These are phyloP conservation scores for Diaporthe vexans DNA, from an alignment of 2,329 filamentous ascomycete genomes.

Conservation along the genomic window DNA sequence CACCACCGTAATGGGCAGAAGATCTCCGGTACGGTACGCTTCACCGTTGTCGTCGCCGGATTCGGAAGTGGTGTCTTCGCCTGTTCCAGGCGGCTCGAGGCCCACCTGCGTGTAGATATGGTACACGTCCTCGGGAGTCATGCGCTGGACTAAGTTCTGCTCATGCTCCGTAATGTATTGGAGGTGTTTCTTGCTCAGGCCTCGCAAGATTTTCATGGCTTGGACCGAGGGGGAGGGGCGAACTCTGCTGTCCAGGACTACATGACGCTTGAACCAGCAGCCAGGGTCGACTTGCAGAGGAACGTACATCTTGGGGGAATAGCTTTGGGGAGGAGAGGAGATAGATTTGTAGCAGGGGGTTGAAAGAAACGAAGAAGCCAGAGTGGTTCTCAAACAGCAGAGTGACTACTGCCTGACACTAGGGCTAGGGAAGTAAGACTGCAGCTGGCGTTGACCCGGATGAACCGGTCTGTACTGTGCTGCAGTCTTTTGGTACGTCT, in stretches of 20 bases:
- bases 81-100: not conserved
- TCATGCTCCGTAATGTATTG: slow-evolving; percentile 7
- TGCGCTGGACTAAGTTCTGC: not conserved
- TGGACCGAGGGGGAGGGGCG: slow-evolving; percentile 6
- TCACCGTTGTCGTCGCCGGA: not conserved
- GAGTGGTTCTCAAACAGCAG: not conserved
- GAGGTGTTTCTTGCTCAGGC: slow-evolving; percentile 17
- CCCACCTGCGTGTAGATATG: slow-evolving; percentile 8
- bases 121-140: not conserved
- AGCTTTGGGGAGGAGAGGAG: too few relatives aligned
- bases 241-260: slow-evolving; percentile 6
- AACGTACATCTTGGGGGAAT: slow-evolving; percentile 10
- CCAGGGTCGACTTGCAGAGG: slow-evolving; percentile 13
- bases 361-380: not conserved
- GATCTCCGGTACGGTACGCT: not conserved
- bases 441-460: not conserved
- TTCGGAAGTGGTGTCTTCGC: not conserved
- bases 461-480: not conserved
- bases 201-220: slow-evolving; percentile 16
- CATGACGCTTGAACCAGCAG: slow-evolving; percentile 4
- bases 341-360: not conserved
- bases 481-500: not conserved
- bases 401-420: not conserved
- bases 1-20: slow-evolving; percentile 5
- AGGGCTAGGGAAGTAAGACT: not conserved